Percentiles rank a stretch among this genome's conserved stretches.
Conservation (phyloP, 257 asterid genomes). For the Solanum lycopersicoides region DNA sequence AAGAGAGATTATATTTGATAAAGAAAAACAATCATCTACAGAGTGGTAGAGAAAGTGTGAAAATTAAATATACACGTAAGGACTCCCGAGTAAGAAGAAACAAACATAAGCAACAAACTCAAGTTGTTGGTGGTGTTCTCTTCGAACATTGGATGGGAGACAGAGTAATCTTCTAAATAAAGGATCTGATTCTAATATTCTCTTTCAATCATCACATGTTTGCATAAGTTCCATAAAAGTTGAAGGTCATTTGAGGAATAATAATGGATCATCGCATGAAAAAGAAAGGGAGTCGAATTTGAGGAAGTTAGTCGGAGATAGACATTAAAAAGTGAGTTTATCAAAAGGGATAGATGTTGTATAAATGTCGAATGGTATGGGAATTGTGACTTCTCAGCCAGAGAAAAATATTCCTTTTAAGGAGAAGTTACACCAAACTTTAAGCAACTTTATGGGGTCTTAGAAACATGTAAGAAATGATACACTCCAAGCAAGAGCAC, state of each 20-base stretch:
- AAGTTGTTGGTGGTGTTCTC: conserved; percentile 11
- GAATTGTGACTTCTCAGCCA: not conserved
- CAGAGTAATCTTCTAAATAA: not conserved
- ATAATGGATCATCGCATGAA: not conserved
- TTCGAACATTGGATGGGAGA: not conserved
- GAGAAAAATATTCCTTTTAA: not conserved
- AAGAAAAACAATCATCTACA: not conserved
- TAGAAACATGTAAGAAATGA: conserved; percentile 6
- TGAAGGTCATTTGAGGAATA: not conserved
- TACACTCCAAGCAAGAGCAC: not conserved
- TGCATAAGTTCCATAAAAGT: not conserved
- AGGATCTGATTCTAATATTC: not conserved
- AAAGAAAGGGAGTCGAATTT: conserved; percentile 1
- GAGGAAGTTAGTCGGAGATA: conserved; percentile 23
- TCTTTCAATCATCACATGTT: too few relatives aligned
- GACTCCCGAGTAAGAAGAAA: conserved; percentile 6
- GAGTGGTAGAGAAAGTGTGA: conserved; percentile 5
- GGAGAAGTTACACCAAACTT: conserved; percentile 29
- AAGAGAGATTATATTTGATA: conserved; percentile 16
- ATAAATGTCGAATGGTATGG: too few relatives aligned
- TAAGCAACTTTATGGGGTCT: conserved; percentile 19
- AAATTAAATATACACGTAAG: conserved; percentile 15
- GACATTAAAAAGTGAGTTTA: not conserved
- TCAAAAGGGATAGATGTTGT: too few relatives aligned
- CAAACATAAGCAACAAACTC: conserved; percentile 1